phyloP scores from a whole-genome alignment of 306 rosid species.

The Vigna radiata region DNA sequence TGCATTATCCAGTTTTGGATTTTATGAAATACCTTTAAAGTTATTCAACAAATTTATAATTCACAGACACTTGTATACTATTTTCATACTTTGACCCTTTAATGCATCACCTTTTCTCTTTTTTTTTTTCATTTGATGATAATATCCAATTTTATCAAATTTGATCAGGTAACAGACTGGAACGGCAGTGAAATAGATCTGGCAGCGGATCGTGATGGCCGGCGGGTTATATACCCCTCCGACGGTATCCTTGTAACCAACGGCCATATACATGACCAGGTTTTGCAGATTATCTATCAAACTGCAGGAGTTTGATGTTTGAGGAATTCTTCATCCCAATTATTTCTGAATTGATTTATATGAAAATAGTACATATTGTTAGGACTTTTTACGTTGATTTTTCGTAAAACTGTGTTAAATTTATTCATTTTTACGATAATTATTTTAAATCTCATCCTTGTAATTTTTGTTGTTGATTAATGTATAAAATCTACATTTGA shows the following conservation, averaged over 20 bases:
- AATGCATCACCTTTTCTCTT: not conserved
- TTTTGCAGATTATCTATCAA: conserved; percentile 63
- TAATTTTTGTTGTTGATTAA: no score
- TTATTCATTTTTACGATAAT: no score
- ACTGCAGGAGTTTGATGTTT: conserved; percentile 43
- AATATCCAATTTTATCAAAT: conserved; percentile 44
- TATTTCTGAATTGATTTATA: not conserved
- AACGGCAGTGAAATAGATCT: conserved; percentile 72
- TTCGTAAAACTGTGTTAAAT: no score
- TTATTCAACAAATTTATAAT: not conserved
- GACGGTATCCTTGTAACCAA: conserved; percentile 81
- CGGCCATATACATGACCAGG: conserved; percentile 59
- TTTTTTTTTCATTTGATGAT: conserved; percentile 17
- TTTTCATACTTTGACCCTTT: not conserved
- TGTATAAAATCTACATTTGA: no score
- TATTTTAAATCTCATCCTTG: no score
- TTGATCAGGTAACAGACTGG: conserved; percentile 84
- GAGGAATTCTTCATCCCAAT: conserved; percentile 8
- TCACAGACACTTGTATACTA: not conserved
- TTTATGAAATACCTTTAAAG: conserved; percentile 2
- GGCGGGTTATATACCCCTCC: conserved; percentile 71
- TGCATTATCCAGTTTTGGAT: conserved; percentile 4
- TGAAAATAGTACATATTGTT: no score
- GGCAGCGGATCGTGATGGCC: conserved; percentile 66
- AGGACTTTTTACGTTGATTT: no score